Percentiles rank a stretch among this genome's conserved stretches.
Evolutionary conservation across 2,329 filamentous ascomycete genomes (phyloP).

Genomic region (Epichloe amarillans): DNA sequence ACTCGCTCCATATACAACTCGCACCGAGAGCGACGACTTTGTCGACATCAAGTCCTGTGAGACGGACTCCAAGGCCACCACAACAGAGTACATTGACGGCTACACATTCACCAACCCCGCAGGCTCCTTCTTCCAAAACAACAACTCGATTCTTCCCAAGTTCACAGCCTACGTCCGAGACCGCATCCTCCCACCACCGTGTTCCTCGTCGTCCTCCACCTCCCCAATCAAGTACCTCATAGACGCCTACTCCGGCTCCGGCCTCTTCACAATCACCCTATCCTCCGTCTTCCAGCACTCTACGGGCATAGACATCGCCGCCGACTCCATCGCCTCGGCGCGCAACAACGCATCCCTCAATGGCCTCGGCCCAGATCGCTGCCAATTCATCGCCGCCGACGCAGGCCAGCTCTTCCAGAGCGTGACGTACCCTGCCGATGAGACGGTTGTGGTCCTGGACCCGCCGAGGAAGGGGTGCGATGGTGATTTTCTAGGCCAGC

Average conservation of each 20-base stretch:
- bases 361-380: constrained; percentile 50
- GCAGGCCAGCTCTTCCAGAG: constrained; percentile 69
- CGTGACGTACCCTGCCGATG: constrained; percentile 57
- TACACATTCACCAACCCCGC: constrained; percentile 85
- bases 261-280: constrained; percentile 92
- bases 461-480: constrained; percentile 96
- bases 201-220: constrained; percentile 18
- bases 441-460: constrained; percentile 90
- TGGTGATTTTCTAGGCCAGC: constrained; percentile 65
- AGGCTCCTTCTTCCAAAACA: constrained; percentile 97
- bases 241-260: constrained; percentile 93
- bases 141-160: constrained; percentile 84
- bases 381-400: constrained; percentile 80
- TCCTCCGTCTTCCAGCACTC: constrained; percentile 72
- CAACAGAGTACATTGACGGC: constrained; percentile 76
- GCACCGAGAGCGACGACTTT: constrained; percentile 40
- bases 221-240: constrained; percentile 71
- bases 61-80: constrained; percentile 69
- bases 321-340: constrained; percentile 65
- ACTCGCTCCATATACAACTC: constrained; percentile 21
- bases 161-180: constrained; percentile 83
- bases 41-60: constrained; percentile 78
- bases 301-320: constrained; percentile 82
- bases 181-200: constrained; percentile 53
- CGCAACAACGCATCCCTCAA: constrained; percentile 69